These are phyloP conservation scores for Carpinus viminea DNA, from an alignment of 306 rosid species.

Conservation along the genomic window DNA sequence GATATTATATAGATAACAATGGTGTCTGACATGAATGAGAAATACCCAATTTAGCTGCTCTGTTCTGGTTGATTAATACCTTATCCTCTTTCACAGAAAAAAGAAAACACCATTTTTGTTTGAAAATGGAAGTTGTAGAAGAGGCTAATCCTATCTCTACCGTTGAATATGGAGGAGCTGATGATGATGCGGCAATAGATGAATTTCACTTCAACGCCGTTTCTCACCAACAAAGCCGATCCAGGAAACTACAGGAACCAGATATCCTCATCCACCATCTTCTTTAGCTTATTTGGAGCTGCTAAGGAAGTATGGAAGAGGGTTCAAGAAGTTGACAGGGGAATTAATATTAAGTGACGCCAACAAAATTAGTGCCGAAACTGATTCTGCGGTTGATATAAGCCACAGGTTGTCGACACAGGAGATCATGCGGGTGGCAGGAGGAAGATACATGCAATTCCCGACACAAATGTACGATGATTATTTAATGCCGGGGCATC, in stretches of 20 bases:
- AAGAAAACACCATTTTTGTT: constrained; percentile 24
- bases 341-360: constrained; percentile 7
- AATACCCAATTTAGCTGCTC: neutral
- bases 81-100: neutral
- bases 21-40: constrained; percentile 11
- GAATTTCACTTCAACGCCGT: constrained; percentile 31
- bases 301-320: constrained; percentile 44
- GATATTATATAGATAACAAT: constrained; percentile 18
- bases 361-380: neutral
- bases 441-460: constrained; percentile 63
- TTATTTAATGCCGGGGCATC: constrained; percentile 42
- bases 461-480: constrained; percentile 47
- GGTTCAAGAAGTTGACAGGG: constrained; percentile 45
- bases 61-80: too few species aligned
- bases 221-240: constrained; percentile 27
- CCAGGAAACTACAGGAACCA: constrained; percentile 8
- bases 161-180: constrained; percentile 5
- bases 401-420: constrained; percentile 54
- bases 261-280: constrained; percentile 26
- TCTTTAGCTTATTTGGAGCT: constrained; percentile 52
- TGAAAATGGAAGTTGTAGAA: constrained; percentile 16
- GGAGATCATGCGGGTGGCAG: constrained; percentile 68
- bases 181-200: constrained; percentile 26
- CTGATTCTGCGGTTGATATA: neutral
- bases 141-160: constrained; percentile 28